Conservation (phyloP, 1,284 basidiomycete species). For the Trichosporon coremiiforme region DNA sequence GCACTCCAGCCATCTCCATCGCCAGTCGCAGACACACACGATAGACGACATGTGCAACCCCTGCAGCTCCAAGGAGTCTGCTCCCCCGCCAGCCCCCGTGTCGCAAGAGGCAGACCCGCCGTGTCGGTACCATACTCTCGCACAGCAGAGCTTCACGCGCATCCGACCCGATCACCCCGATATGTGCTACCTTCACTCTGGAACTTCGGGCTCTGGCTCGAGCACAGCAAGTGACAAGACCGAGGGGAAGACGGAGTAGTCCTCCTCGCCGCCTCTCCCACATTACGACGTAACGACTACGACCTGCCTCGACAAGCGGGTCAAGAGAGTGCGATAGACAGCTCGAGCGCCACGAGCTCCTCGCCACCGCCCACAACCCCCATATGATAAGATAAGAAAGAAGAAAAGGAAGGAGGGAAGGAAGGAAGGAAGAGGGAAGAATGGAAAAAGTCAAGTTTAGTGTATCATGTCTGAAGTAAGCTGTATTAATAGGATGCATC, state of each 20-base stretch:
- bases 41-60: background rate
- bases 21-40: too few relatives aligned
- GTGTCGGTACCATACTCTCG: background rate
- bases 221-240: background rate
- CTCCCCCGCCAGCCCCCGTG: background rate
- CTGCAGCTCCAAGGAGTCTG: background rate
- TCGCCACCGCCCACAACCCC: too few relatives aligned
- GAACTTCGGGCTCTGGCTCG: background rate
- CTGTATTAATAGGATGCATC: background rate
- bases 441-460: background rate
- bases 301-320: too few relatives aligned
- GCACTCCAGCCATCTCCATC: too few relatives aligned
- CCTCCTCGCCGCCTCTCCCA: too few relatives aligned
- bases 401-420: background rate
- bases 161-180: constrained; percentile 13
- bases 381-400: background rate
- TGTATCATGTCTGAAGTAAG: background rate
- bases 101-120: background rate
- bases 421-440: background rate
- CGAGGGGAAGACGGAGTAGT: background rate
- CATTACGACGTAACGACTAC: too few relatives aligned
- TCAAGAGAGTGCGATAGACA: too few relatives aligned
- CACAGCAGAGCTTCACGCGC: constrained; percentile 8
- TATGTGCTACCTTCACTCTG: background rate
- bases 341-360: too few relatives aligned